phyloP scores from a whole-genome alignment of 495 filamentous ascomycete genomes.

The Cudoniella acicularis region DNA sequence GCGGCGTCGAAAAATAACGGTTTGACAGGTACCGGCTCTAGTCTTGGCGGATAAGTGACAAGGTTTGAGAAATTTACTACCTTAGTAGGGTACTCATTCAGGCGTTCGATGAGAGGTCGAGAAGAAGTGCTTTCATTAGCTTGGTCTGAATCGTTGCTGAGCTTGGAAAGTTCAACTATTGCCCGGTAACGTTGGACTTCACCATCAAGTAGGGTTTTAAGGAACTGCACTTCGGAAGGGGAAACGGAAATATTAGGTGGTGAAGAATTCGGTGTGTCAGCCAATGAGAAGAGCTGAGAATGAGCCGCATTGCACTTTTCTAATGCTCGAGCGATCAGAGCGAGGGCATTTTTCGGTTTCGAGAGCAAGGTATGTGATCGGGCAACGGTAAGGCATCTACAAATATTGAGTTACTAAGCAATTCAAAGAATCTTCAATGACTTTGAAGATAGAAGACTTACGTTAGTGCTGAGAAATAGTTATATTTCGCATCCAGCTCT shows the following conservation, averaged over 20 bases:
- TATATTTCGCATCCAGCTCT: slow-evolving; percentile 71
- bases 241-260: slow-evolving; percentile 62
- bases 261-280: slow-evolving; percentile 14
- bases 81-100: slow-evolving; percentile 67
- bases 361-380: slow-evolving; percentile 75
- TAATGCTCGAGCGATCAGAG: slow-evolving; percentile 61
- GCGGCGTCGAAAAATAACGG: slow-evolving; percentile 95
- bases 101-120: slow-evolving; percentile 60
- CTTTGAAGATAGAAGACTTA: slow-evolving; percentile 35
- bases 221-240: slow-evolving; percentile 46
- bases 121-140: slow-evolving; percentile 1
- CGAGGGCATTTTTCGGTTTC: slow-evolving; percentile 76
- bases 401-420: background rate
- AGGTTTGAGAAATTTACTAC: slow-evolving; percentile 69
- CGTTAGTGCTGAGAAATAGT: slow-evolving; percentile 88
- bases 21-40: slow-evolving; percentile 86
- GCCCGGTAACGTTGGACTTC: slow-evolving; percentile 75
- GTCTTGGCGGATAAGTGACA: slow-evolving; percentile 78
- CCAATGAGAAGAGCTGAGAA: slow-evolving; percentile 32
- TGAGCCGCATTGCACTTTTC: slow-evolving; percentile 43
- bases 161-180: slow-evolving; percentile 71
- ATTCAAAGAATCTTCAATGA: background rate
- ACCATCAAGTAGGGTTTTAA: slow-evolving; percentile 58
- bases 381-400: slow-evolving; percentile 79
- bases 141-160: slow-evolving; percentile 36